Conservation (phyloP, 1,139 yeast genomes). For the Geotrichum restrictum region DNA sequence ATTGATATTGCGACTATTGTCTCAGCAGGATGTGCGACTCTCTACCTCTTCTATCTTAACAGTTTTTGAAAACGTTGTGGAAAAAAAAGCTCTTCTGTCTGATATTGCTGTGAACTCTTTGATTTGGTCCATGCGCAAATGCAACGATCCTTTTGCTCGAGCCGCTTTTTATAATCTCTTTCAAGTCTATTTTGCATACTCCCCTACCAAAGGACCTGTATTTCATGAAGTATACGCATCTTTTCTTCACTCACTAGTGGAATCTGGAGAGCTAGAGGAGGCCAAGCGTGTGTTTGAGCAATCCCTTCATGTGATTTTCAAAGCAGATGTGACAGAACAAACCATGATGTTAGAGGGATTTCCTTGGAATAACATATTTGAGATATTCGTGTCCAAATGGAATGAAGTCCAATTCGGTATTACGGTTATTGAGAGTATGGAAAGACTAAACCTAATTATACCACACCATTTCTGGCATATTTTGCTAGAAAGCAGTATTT, state of each 20-base stretch:
- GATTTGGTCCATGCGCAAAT: conserved; percentile 18
- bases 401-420: conserved; percentile 5
- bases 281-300: conserved; percentile 1
- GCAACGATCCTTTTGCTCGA: conserved; percentile 21
- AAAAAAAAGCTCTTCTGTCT: conserved; percentile 3
- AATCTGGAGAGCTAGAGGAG: conserved; percentile 12
- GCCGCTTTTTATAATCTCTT: conserved; percentile 6
- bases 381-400: conserved; percentile 7
- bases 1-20: conserved; percentile 12
- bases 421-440: conserved; percentile 5
- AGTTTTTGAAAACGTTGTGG: conserved; percentile 17
- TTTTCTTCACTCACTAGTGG: conserved; percentile 12
- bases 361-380: conserved; percentile 11
- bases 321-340: neutral
- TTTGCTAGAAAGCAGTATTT: conserved; percentile 6
- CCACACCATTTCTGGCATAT: conserved; percentile 11
- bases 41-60: conserved; percentile 15
- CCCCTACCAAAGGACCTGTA: neutral
- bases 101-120: conserved; percentile 12
- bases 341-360: neutral
- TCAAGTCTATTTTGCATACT: conserved; percentile 10
- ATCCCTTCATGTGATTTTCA: neutral
- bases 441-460: neutral
- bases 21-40: conserved; percentile 16
- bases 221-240: conserved; percentile 4